Evolutionary conservation across 2,329 filamentous ascomycete genomes (phyloP).

Genomic region (Blumeriella jaapii): DNA sequence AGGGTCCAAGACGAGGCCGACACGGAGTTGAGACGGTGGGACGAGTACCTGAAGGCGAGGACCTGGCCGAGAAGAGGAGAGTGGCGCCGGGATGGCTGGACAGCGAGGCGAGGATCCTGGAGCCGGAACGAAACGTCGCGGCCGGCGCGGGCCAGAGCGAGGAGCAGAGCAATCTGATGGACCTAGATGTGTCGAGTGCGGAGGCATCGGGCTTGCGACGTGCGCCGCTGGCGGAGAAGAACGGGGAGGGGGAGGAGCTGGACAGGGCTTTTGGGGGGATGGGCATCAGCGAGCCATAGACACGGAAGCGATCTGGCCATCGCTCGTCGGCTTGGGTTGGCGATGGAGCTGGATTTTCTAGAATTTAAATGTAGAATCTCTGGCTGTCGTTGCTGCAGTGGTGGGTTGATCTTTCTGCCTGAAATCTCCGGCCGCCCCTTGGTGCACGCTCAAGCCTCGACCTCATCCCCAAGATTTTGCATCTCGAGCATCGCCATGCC

Average conservation of each 20-base stretch:
- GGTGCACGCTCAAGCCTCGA: neutral
- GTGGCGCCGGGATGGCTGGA: conserved; percentile 75
- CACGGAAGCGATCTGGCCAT: too few relatives aligned
- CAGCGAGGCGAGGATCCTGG: conserved; percentile 55
- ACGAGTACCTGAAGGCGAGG: conserved; percentile 51
- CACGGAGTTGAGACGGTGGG: conserved; percentile 55
- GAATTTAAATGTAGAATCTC: neutral
- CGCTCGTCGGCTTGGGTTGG: too few relatives aligned
- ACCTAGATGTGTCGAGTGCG: conserved; percentile 23
- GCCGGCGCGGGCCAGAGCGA: conserved; percentile 3
- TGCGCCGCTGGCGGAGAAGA: conserved; percentile 30
- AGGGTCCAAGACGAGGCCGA: conserved; percentile 58
- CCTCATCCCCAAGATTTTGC: neutral
- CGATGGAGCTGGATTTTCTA: too few relatives aligned
- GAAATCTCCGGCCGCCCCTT: conserved; percentile 2
- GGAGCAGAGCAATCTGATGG: conserved; percentile 22
- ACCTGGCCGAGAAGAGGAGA: conserved; percentile 68
- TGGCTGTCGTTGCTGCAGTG: too few relatives aligned
- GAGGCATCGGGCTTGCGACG: conserved; percentile 23
- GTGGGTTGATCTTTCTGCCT: conserved; percentile 9
- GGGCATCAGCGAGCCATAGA: conserved; percentile 26
- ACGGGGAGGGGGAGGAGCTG: conserved; percentile 38
- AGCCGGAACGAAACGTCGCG: conserved; percentile 44
- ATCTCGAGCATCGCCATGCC: conserved; percentile 22
- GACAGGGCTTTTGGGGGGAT: conserved; percentile 41